Base-by-base conservation (phyloP, 1,139 yeast species). In the Yamadazyma blattariae region DNA sequence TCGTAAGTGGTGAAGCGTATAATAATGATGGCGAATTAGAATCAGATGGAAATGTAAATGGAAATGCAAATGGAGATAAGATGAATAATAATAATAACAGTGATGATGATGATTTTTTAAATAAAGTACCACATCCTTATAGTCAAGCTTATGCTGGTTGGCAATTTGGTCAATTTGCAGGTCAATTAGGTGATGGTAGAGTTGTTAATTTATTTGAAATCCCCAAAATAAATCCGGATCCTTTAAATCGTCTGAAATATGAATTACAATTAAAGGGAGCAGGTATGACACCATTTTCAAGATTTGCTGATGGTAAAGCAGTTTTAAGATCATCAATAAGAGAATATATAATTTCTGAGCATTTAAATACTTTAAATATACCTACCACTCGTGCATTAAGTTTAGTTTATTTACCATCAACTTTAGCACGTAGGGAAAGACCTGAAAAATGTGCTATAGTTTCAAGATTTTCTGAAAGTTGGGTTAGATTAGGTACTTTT, bases 251-350 rank as follows among this genome's bases (percentile, higher is more conserved):
- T 17, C 39, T 37, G 1, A 56, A 55, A 29, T 82, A 73, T 47
- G 95, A 86, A 48, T 42, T 90, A 3, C 97, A 92, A 59, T 60
- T 90, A 42, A 92, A 90, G 59, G 98, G 98, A 0, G 80, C 94
- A 1, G 98, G 98, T 0, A 64, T 77, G 51, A 90, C 97, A 0
- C 97, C 97, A 1, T 92, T 72, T 56, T 85, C 96, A 0, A 70
- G 98, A 39, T 90, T 90, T 69, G 97, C 97, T 0, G 98, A 92
- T 59, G 98, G 98, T 2, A 89, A 88, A 51, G 97, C 97, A 0
- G 95, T 89, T 2, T 54, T 92, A 17, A 62, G 97, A 42, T 87
- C 97, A 2, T 81, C 95, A 25, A 79, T 92, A 27, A 68, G 97
- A 30, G 98, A 92, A 55, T 90, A 86, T 41, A 69, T 90, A 36